Evolutionary conservation across 2,329 filamentous ascomycete species (phyloP), one percentile per base, ranked within the genome.

Genomic region (Penicillium sp.): DNA sequence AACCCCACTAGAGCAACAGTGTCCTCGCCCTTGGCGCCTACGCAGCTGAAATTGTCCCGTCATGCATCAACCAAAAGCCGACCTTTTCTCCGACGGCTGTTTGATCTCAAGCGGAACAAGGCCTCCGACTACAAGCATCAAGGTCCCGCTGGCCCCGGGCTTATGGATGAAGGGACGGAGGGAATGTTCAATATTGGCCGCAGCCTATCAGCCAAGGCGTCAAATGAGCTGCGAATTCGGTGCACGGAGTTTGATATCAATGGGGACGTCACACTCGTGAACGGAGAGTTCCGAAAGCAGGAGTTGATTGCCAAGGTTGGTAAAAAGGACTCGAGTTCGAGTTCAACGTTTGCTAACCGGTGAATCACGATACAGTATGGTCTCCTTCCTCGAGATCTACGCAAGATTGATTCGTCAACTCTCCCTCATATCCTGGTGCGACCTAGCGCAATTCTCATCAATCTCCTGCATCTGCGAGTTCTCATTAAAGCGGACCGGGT

Each of bases 361-460:
- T 31, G 21, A 38, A 41, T 52, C 6, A 15, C 28, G 42, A n/a
- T 52, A 58, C 57, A 91, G 87, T 96, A 95, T 66, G 90, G 90
- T 37, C 79, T 97, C 24, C 79, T 96, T 43, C 91, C 93, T 49
- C 90, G 93, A 54, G 93, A 98, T 74, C 76, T 98, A 49, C 87
- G 93, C 61, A 98, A 98, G 72, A 96, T 98, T 64, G 93, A 98
- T 68, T 96, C 90, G 13, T 95, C 88, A 51, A 87, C 94, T 53
- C 80, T 98, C 21, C 93, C 93, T 8, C 90, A 96, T 64, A 97
- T 98, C 50, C 83, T 97, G 57, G 84, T 98, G 56, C 88, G 93
- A 31, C 89, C 88, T 6, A 90, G 87, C 7, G 88, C 91, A 4
- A 97, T 98, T 55, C 78, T 98, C 2, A 86, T 98, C 60, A 98